Evolutionary conservation across 2,329 filamentous ascomycete genomes (phyloP), one percentile per base, ranked within the genome.

Genomic region (Lecanicillium sp.): DNA sequence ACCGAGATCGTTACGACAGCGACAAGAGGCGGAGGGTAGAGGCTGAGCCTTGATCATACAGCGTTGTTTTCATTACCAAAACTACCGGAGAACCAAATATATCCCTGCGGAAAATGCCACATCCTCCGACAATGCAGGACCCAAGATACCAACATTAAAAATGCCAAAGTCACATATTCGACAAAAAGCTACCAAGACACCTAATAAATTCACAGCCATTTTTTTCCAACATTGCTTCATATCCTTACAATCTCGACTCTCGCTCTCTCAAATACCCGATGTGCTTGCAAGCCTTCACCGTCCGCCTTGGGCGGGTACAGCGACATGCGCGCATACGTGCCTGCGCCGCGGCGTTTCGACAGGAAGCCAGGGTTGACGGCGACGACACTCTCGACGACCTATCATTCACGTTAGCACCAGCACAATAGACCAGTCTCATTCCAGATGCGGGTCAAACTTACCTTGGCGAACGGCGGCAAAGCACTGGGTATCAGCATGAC

Each of bases 381-480:
- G 6, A 97, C 63, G 0, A 96, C 88, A 49, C 83, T 87, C 54
- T 96, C 87, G 10, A 97, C 81, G 30, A 96, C 87, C 88, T 95
- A 13, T 25, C 10, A 15, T 13, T 9, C 27, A 17, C 11, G 27
- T 36, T n/a, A 39, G 29, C 20, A 39, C 9, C 7, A 13, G 25
- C 15, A 11, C 2, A 12, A 13, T n/a, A n/a, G n/a, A n/a, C n/a
- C n/a, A n/a, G n/a, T n/a, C n/a, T n/a, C n/a, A n/a, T 33, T 33
- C 5, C 19, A 17, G 7, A 17, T 33, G n/a, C n/a, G n/a, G n/a
- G n/a, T n/a, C n/a, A n/a, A n/a, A 46, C 72, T 49, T 68, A 92
- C 89, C 77, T 86, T 94, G 29, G 87, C 85, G 68, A 94, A 95
- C 3, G 88, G 83, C 17, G 85, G 85, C 49, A 97, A 61, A 33